Evolutionary conservation across 2,329 filamentous ascomycete genomes (phyloP).

Genomic region (Byssochlamys sp.): DNA sequence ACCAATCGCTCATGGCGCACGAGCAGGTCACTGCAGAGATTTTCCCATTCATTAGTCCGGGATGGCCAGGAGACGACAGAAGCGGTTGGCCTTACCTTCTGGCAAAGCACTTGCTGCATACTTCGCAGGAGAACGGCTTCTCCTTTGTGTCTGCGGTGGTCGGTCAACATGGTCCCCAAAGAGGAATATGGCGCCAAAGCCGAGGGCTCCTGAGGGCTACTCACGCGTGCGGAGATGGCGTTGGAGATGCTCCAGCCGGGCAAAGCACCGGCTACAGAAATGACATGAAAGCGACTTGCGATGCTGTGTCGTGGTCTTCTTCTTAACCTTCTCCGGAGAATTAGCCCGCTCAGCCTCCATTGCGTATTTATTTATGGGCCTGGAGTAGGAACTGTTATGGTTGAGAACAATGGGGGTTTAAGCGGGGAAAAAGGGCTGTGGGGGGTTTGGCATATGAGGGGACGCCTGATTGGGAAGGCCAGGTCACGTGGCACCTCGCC

Average conservation of each 20-base stretch:
- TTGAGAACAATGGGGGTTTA: conserved; percentile 1
- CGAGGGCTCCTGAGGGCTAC: conserved; percentile 21
- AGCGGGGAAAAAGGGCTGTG: not conserved
- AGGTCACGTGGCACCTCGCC: not conserved
- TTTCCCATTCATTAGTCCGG: conserved; percentile 4
- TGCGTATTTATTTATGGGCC: conserved; percentile 5
- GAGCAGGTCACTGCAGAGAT: conserved; percentile 34
- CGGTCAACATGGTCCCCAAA: conserved; percentile 13
- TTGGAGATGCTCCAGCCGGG: conserved; percentile 42
- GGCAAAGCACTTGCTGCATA: conserved; percentile 41
- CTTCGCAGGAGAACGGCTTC: conserved; percentile 42
- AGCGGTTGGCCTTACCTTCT: conserved; percentile 27
- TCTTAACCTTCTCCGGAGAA: conserved; percentile 28
- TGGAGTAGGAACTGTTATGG: conserved; percentile 15
- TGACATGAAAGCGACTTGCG: conserved; percentile 40
- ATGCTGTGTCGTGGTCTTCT: conserved; percentile 31
- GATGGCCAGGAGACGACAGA: conserved; percentile 4
- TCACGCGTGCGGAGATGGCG: conserved; percentile 43
- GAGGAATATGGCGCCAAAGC: not conserved
- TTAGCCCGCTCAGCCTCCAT: conserved; percentile 33
- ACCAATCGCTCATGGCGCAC: conserved; percentile 43
- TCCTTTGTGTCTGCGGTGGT: conserved; percentile 37
- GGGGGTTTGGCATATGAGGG: not conserved
- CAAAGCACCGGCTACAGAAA: conserved; percentile 40
- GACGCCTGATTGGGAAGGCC: not conserved